Conservation (phyloP, 2,329 filamentous ascomycete species). For the Albophoma yamanashiensis region DNA sequence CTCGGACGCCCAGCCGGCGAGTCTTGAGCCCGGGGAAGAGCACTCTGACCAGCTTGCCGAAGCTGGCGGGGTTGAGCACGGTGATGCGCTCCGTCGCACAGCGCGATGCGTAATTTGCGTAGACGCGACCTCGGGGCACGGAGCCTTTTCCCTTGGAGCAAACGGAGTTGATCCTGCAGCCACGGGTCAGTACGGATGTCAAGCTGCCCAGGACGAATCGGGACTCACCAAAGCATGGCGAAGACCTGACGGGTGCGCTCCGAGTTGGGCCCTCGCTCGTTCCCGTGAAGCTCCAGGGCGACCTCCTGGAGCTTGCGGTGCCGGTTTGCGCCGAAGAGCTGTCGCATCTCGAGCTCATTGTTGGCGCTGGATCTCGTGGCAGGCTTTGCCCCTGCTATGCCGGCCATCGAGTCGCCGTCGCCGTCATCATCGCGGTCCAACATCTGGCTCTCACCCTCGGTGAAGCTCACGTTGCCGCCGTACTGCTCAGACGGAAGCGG, state of each 20-base stretch:
- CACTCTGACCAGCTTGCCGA: conserved; percentile 92
- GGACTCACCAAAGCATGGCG: conserved; percentile 72
- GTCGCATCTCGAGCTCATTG: conserved; percentile 71
- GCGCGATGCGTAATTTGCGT: conserved; percentile 86
- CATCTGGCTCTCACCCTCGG: conserved; percentile 48
- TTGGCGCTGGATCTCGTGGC: conserved; percentile 60
- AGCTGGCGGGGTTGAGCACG: conserved; percentile 91
- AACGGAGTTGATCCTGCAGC: conserved; percentile 56
- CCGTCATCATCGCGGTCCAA: conserved; percentile 49
- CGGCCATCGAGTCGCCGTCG: conserved; percentile 41
- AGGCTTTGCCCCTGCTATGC: conserved; percentile 38
- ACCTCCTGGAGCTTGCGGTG: conserved; percentile 60
- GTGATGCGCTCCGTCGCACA: conserved; percentile 92
- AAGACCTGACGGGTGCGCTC: conserved; percentile 79
- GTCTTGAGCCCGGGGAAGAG: conserved; percentile 95
- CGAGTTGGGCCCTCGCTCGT: conserved; percentile 69
- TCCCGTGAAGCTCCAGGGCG: conserved; percentile 64
- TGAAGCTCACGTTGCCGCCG: conserved; percentile 40
- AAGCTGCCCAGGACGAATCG: not conserved
- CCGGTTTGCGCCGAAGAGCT: conserved; percentile 60
- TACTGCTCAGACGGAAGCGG: conserved; percentile 45
- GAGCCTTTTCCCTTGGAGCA: conserved; percentile 71
- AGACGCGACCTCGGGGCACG: conserved; percentile 85
- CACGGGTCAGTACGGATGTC: not conserved
- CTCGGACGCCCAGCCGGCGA: conserved; percentile 78